phyloP scores from a whole-genome alignment of 768 basidiomycete genomes.

The Leccinum barrowsii region DNA sequence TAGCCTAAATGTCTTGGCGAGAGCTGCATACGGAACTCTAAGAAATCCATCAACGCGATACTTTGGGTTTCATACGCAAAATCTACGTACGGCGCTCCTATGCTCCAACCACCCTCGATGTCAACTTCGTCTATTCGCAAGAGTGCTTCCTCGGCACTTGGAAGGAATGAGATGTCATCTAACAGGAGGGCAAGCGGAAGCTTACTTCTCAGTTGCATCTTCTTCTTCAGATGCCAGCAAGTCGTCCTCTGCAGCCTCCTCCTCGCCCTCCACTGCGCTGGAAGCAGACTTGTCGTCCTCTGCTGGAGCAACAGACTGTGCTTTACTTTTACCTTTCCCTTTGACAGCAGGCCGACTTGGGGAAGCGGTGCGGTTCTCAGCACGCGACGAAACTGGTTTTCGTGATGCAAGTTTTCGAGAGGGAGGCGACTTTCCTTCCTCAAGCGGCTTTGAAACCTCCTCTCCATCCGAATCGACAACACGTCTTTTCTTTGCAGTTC shows the following conservation, averaged over 20 bases:
- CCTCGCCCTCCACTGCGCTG: slow-evolving; percentile 39
- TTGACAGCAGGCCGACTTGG: slow-evolving; percentile 4
- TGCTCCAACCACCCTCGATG: slow-evolving; percentile 78
- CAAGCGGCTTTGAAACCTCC: slow-evolving; percentile 1
- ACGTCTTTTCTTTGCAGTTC: slow-evolving; percentile 45
- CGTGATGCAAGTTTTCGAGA: background rate
- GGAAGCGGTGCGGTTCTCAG: background rate
- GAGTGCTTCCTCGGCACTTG: slow-evolving; percentile 67
- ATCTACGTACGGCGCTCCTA: slow-evolving; percentile 69
- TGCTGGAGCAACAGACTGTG: slow-evolving; percentile 15
- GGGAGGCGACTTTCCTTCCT: background rate
- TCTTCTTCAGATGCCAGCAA: slow-evolving; percentile 42
- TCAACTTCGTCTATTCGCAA: slow-evolving; percentile 66
- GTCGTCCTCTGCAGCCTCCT: slow-evolving; percentile 37
- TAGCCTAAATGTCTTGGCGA: slow-evolving; percentile 80
- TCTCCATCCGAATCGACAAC: slow-evolving; percentile 57
- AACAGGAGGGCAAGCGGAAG: background rate
- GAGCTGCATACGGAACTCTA: slow-evolving; percentile 92
- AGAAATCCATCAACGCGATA: background rate
- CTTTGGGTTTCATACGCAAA: background rate
- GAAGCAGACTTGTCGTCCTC: slow-evolving; percentile 32
- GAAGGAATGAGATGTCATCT: background rate
- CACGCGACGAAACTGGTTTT: background rate
- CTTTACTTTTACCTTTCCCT: slow-evolving; percentile 21
- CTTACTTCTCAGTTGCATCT: slow-evolving; percentile 64